These are phyloP conservation scores for Waltergamsia citrina DNA, from an alignment of 2,329 filamentous ascomycete genomes.

Conservation along the genomic window DNA sequence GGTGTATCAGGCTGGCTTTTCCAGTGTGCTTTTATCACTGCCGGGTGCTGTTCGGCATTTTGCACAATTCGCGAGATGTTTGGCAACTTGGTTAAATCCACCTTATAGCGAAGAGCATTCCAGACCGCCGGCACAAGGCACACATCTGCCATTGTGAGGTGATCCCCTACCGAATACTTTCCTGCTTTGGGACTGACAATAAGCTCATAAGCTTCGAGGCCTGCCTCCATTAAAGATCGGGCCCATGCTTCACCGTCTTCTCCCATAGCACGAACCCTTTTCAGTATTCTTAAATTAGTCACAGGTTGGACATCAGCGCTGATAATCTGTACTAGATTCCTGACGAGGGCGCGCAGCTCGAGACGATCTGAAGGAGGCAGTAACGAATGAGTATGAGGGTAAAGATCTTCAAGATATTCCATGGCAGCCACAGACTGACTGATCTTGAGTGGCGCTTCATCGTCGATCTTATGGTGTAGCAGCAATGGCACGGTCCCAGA, in stretches of 20 bases:
- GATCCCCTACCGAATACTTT: conserved; percentile 44
- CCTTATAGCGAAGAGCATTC: conserved; percentile 43
- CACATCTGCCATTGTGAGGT: conserved; percentile 47
- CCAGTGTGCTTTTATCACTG: conserved; percentile 43
- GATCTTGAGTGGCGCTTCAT: conserved; percentile 25
- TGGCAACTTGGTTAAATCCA: conserved; percentile 40
- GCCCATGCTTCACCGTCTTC: conserved; percentile 39
- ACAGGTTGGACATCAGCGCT: conserved; percentile 49
- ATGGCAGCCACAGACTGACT: conserved; percentile 50
- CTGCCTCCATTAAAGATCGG: conserved; percentile 36
- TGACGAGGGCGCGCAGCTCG: conserved; percentile 35
- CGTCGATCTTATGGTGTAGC: conserved; percentile 17
- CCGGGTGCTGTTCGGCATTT: conserved; percentile 35
- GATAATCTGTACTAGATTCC: conserved; percentile 44
- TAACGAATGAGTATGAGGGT: conserved; percentile 27
- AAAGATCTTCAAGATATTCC: conserved; percentile 51
- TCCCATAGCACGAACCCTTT: conserved; percentile 12
- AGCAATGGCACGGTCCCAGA: conserved; percentile 46
- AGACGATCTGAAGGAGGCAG: conserved; percentile 37
- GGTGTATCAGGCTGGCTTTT: conserved; percentile 40
- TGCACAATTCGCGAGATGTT: conserved; percentile 33
- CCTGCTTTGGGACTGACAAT: conserved; percentile 29
- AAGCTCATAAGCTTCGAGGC: conserved; percentile 47
- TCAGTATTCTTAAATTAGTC: conserved; percentile 20
- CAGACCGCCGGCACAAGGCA: conserved; percentile 49